Evolutionary conservation across 805 yeast species (phyloP), one percentile per base, ranked within the genome.

Genomic region (Candida vartiovaarae): DNA sequence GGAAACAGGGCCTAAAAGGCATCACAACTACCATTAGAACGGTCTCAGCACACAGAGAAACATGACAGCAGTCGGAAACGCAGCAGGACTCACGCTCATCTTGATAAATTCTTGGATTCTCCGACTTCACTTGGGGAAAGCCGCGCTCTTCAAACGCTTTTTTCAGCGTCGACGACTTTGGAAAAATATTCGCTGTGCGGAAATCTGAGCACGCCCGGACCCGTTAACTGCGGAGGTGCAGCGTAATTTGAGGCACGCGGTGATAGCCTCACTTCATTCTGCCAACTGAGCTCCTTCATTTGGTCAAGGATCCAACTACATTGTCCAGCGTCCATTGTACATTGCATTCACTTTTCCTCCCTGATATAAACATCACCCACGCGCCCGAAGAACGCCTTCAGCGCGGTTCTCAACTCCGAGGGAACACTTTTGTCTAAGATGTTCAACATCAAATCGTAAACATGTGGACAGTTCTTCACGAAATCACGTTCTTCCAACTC

Each of bases 401-500:
- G 66, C 0, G 88, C 81, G 3, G 63, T 57, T 51, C 91, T 68
- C 51, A 84, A 62, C 47, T 84, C 89, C 0, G 74, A 61, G 28
- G 82, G 73, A 48, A 82, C 68, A 49, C 74, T 74, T 64, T 78
- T 80, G 47, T 78, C 79, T 46, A 85, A 70, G 38, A 84, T 68
- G 42, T 67, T 68, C 57, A 84, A 63, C 30, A 82, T 78, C 40
- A 78, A 65, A 31, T 69, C 71, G 61, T 82, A 84, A 67, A 83
- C 74, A 20, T 61, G 68, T 0, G 87, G 79, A 53, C 84, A 73
- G 55, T 76, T 70, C 41, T 62, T 61, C 32, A 60, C 60, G 60
- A 87, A 88, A 61, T 88, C 95, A 1, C 67, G 76, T 40, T 80
- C 85, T 53, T 84, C 85, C 51, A 93, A 73, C 56, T 81, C 85